Percentiles rank a stretch among this genome's conserved stretches.
phyloP scores from a whole-genome alignment of 108 stramenopile species.

The Cyclotella atomus region DNA sequence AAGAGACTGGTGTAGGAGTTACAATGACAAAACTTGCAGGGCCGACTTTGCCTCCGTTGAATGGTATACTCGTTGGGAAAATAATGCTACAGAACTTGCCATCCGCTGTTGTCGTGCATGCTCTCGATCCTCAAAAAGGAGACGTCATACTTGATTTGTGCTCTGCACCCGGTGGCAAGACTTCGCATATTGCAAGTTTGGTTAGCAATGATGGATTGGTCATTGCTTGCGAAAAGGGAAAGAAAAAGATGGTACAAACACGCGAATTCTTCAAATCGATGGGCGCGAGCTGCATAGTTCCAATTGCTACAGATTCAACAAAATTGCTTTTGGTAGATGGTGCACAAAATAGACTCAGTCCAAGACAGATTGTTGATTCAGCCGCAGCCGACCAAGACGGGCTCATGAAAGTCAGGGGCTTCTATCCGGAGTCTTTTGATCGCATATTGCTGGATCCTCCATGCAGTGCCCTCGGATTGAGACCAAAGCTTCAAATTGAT shows the following conservation, averaged over 20 bases:
- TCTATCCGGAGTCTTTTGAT: conserved; percentile 75
- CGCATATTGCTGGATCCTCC: conserved; percentile 81
- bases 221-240: conserved; percentile 91
- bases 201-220: conserved; percentile 81
- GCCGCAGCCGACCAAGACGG: conserved; percentile 45
- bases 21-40: conserved; percentile 62
- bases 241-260: conserved; percentile 65
- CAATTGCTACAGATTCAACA: conserved; percentile 69
- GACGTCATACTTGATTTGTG: conserved; percentile 92
- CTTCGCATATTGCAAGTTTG: conserved; percentile 86
- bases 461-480: conserved; percentile 75
- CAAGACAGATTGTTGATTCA: conserved; percentile 41
- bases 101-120: conserved; percentile 73
- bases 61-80: conserved; percentile 50
- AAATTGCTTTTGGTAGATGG: conserved; percentile 45
- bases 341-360: conserved; percentile 19
- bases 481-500: conserved; percentile 67
- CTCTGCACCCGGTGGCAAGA: conserved; percentile 94
- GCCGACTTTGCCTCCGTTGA: conserved; percentile 59
- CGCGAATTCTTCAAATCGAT: conserved; percentile 52
- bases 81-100: conserved; percentile 80
- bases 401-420: conserved; percentile 55
- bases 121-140: conserved; percentile 77
- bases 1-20: conserved; percentile 57
- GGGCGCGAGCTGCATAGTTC: conserved; percentile 72